phyloP scores from a whole-genome alignment of 345 rosid species.

The Boechera divaricarpa region DNA sequence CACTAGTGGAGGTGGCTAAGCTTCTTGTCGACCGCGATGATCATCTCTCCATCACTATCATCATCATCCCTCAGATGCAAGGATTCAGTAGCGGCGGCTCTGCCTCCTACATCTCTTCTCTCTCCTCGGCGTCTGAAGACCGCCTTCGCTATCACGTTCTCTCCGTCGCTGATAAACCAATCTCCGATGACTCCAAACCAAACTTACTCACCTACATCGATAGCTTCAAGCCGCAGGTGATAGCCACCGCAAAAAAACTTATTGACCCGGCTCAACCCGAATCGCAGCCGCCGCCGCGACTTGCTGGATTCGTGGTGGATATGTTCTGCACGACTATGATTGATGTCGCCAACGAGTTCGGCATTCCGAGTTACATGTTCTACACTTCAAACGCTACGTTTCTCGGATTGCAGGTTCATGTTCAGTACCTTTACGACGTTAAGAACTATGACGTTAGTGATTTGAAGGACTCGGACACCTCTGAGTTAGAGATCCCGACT shows the following conservation, averaged over 20 bases:
- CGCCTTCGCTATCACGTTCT: constrained; percentile 50
- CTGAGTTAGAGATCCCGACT: constrained; percentile 46
- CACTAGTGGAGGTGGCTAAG: constrained; percentile 53
- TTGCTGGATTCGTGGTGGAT: constrained; percentile 62
- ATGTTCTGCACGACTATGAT: constrained; percentile 59
- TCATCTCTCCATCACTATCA: constrained; percentile 54
- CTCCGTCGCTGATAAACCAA: constrained; percentile 24
- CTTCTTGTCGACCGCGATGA: constrained; percentile 50
- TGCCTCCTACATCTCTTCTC: constrained; percentile 43
- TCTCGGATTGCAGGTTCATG: constrained; percentile 41
- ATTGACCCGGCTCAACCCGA: background rate
- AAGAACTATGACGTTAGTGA: constrained; percentile 37
- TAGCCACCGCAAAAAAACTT: constrained; percentile 39
- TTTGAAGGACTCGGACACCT: constrained; percentile 45
- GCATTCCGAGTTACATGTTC: constrained; percentile 56
- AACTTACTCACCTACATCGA: constrained; percentile 20
- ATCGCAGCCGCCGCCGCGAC: constrained; percentile 38
- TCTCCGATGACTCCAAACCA: constrained; percentile 6
- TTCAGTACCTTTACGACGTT: constrained; percentile 37
- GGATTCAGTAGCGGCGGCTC: constrained; percentile 12
- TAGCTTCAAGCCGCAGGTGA: constrained; percentile 46
- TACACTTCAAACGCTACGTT: constrained; percentile 52
- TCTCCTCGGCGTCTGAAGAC: constrained; percentile 33
- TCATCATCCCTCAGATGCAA: constrained; percentile 49
- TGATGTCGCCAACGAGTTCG: constrained; percentile 56